These are phyloP conservation scores for Ajuga chamaepitys DNA, from an alignment of 257 asterid genomes.

Conservation along the genomic window DNA sequence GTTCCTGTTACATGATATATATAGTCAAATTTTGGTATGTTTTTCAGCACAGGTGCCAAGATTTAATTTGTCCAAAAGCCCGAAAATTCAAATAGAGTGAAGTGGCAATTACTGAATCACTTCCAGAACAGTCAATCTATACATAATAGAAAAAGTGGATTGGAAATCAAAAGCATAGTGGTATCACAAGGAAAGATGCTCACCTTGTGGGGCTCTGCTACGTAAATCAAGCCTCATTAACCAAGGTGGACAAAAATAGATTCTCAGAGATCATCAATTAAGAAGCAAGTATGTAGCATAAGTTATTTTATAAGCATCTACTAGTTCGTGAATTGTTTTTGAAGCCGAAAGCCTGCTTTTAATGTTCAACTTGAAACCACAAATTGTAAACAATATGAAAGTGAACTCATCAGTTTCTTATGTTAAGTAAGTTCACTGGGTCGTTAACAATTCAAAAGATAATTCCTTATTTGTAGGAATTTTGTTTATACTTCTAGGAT, in stretches of 20 bases:
- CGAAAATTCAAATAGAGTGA: conserved; percentile 2
- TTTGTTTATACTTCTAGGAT: neutral
- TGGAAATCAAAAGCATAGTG: conserved; percentile 1
- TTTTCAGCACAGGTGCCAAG: conserved; percentile 18
- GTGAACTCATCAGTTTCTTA: conserved; percentile 2
- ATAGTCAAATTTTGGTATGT: conserved; percentile 37
- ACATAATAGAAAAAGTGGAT: conserved; percentile 1
- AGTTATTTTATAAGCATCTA: neutral
- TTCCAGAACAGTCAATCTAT: neutral
- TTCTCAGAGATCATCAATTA: neutral
- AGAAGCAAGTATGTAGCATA: neutral
- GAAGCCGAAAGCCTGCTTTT: neutral
- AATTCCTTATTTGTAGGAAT: neutral
- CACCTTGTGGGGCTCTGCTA: conserved; percentile 1
- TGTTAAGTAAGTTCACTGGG: neutral
- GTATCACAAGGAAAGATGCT: neutral
- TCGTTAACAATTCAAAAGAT: neutral
- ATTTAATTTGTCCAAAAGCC: neutral
- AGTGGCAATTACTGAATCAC: neutral
- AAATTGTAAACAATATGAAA: neutral
- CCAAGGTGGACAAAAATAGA: neutral
- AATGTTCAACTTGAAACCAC: neutral
- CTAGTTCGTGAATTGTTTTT: neutral
- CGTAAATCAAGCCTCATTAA: neutral
- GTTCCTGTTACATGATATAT: conserved; percentile 66